Percentiles rank a stretch among this genome's conserved stretches.
Conservation (phyloP, 768 basidiomycete genomes). For the Strobilomyces echinocephalus region DNA sequence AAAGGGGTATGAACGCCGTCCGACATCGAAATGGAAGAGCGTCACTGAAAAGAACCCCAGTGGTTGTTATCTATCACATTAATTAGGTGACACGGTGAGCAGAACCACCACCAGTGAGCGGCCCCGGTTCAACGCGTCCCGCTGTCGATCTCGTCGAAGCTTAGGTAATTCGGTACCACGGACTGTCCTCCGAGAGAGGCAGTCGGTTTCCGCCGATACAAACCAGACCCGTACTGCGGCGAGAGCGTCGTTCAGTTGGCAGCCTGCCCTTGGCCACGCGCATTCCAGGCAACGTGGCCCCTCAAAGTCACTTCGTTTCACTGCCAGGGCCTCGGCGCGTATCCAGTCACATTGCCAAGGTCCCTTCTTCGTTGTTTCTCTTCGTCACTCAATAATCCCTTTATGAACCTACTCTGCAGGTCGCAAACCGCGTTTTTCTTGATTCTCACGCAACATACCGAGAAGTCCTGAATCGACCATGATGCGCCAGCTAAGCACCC, state of each 20-base stretch:
- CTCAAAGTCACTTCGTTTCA: slow-evolving; percentile 16
- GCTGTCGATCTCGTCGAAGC: slow-evolving; percentile 19
- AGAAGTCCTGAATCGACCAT: slow-evolving; percentile 25
- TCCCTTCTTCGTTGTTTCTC: slow-evolving; percentile 15
- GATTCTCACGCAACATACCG: slow-evolving; percentile 33
- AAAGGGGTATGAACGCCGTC: slow-evolving; percentile 20
- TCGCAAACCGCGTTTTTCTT: slow-evolving; percentile 32
- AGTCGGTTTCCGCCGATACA: slow-evolving; percentile 17
- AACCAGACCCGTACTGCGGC: slow-evolving; percentile 4
- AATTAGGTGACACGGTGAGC: background rate
- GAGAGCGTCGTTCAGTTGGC: background rate
- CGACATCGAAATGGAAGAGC: slow-evolving; percentile 12
- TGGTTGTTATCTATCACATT: slow-evolving; percentile 6
- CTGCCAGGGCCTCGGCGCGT: slow-evolving; percentile 19
- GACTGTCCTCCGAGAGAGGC: background rate
- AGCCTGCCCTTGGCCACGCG: slow-evolving; percentile 17
- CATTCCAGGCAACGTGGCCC: slow-evolving; percentile 17
- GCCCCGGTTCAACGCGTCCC: background rate
- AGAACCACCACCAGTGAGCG: background rate
- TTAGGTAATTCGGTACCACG: slow-evolving; percentile 21
- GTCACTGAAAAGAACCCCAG: background rate
- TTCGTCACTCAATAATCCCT: slow-evolving; percentile 26
- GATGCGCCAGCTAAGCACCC: slow-evolving; percentile 26
- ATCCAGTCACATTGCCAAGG: slow-evolving; percentile 24
- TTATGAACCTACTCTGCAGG: slow-evolving; percentile 23